Percentiles rank a stretch among this genome's conserved stretches.
These are phyloP conservation scores for Colletotrichum tanaceti DNA, from an alignment of 2,329 filamentous ascomycete species.

Conservation along the genomic window DNA sequence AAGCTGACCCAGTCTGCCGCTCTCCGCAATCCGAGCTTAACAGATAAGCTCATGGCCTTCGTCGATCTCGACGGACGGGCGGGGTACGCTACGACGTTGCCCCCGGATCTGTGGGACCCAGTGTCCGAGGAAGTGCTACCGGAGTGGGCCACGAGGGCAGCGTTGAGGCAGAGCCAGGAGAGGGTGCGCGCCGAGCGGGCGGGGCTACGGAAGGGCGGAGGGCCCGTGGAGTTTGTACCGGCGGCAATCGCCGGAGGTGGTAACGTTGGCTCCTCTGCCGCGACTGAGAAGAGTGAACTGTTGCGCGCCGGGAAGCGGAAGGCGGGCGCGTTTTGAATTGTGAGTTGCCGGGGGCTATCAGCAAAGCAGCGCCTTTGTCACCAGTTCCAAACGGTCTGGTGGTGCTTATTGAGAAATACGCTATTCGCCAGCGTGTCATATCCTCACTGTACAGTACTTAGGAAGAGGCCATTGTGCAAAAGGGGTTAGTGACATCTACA, in stretches of 20 bases:
- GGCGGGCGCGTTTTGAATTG: slow-evolving; percentile 43
- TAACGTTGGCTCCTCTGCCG: slow-evolving; percentile 25
- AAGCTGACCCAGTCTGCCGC: slow-evolving; percentile 75
- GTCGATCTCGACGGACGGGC: slow-evolving; percentile 62
- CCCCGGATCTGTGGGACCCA: slow-evolving; percentile 68
- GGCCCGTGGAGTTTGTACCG: slow-evolving; percentile 63
- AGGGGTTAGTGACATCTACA: background rate
- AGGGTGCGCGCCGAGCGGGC: slow-evolving; percentile 59
- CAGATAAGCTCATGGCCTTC: slow-evolving; percentile 79
- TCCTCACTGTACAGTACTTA: background rate
- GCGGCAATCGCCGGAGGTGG: slow-evolving; percentile 40
- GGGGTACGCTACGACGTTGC: slow-evolving; percentile 75
- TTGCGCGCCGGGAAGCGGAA: slow-evolving; percentile 50
- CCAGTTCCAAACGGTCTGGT: background rate
- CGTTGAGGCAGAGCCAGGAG: slow-evolving; percentile 62
- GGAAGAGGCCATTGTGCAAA: background rate
- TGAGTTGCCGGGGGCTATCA: background rate
- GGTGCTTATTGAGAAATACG: background rate
- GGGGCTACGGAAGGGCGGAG: slow-evolving; percentile 55
- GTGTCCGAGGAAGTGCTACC: slow-evolving; percentile 58
- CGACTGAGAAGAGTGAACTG: slow-evolving; percentile 43
- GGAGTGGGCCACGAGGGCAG: slow-evolving; percentile 63
- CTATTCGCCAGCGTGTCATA: background rate
- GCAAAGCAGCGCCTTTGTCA: background rate
- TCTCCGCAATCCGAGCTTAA: slow-evolving; percentile 77